Conservation (phyloP, 2,329 filamentous ascomycete species). For the Claviceps fusiformis region DNA sequence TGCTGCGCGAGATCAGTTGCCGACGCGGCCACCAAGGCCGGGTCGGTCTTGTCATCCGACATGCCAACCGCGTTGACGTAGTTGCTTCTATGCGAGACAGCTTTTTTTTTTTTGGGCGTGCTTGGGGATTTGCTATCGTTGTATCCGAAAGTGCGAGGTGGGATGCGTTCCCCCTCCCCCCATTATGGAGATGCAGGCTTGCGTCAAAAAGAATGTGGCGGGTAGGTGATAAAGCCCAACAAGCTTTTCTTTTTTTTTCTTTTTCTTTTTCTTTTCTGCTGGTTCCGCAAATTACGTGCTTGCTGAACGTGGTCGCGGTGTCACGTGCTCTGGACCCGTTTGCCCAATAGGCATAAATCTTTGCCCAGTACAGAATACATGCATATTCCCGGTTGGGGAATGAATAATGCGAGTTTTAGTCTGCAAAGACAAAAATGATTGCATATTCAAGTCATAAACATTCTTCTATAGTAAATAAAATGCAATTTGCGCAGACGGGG, state of each 20-base stretch:
- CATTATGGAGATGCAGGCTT: constrained; percentile 15
- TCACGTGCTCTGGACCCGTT: not conserved
- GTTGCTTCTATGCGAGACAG: not conserved
- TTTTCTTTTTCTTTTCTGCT: no score
- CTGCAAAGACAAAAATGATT: not conserved
- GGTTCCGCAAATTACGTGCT: no score
- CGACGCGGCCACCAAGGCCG: constrained; percentile 21
- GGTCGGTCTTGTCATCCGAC: constrained; percentile 25
- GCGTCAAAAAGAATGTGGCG: constrained; percentile 18
- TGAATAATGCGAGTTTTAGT: not conserved
- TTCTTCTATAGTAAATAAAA: not conserved
- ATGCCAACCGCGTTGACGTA: constrained; percentile 9
- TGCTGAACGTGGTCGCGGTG: not conserved
- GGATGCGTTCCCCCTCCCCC: constrained; percentile 25
- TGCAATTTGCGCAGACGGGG: not conserved
- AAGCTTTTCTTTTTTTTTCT: no score
- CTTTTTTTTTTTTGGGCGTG: not conserved
- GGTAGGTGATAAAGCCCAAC: constrained; percentile 7
- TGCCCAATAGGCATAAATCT: not conserved
- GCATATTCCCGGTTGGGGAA: not conserved
- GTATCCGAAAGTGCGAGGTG: constrained; percentile 22
- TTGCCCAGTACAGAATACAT: not conserved
- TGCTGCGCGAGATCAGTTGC: constrained; percentile 15
- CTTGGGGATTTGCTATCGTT: constrained; percentile 21
- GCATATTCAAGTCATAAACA: constrained; percentile 1